Percentiles rank a stretch among this genome's conserved stretches.
These are phyloP conservation scores for Fusarium continuum DNA, from an alignment of 2,329 filamentous ascomycete genomes.

Conservation along the genomic window DNA sequence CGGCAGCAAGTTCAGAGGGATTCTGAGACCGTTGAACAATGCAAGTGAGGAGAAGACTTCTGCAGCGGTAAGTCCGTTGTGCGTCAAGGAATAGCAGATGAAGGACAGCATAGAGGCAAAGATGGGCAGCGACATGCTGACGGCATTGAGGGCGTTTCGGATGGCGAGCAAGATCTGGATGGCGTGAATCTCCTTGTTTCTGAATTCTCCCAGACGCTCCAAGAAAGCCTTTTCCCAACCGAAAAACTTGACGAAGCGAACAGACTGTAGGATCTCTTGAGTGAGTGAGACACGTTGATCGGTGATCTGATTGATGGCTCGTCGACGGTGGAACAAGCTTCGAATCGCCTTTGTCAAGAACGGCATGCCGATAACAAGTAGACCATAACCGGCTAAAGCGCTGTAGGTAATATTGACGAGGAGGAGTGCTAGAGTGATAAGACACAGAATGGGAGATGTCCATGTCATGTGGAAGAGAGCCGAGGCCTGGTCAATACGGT, in stretches of 20 bases:
- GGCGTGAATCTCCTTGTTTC: conserved; percentile 79
- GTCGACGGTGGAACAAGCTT: conserved; percentile 77
- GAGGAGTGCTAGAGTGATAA: conserved; percentile 82
- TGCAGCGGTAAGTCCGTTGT: conserved; percentile 76
- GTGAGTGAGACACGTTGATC: conserved; percentile 91
- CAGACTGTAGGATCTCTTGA: conserved; percentile 89
- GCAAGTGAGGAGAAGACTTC: conserved; percentile 94
- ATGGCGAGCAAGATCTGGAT: conserved; percentile 86
- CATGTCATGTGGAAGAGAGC: conserved; percentile 92
- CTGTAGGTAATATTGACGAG: conserved; percentile 90
- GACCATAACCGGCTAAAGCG: conserved; percentile 84
- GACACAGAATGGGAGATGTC: conserved; percentile 81
- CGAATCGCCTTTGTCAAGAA: conserved; percentile 80
- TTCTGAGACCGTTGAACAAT: conserved; percentile 88
- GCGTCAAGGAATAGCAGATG: conserved; percentile 77
- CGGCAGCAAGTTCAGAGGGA: conserved; percentile 89
- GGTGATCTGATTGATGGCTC: conserved; percentile 89
- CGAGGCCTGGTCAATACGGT: conserved; percentile 87
- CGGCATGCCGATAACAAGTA: conserved; percentile 82
- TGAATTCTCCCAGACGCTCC: conserved; percentile 76
- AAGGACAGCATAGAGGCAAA: conserved; percentile 97
- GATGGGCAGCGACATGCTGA: conserved; percentile 86
- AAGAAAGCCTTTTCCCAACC: conserved; percentile 94
- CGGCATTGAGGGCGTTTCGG: conserved; percentile 83
- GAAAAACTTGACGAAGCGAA: conserved; percentile 96